phyloP scores from a whole-genome alignment of 805 yeast genomes.

The Maudiozyma barnettii region DNA sequence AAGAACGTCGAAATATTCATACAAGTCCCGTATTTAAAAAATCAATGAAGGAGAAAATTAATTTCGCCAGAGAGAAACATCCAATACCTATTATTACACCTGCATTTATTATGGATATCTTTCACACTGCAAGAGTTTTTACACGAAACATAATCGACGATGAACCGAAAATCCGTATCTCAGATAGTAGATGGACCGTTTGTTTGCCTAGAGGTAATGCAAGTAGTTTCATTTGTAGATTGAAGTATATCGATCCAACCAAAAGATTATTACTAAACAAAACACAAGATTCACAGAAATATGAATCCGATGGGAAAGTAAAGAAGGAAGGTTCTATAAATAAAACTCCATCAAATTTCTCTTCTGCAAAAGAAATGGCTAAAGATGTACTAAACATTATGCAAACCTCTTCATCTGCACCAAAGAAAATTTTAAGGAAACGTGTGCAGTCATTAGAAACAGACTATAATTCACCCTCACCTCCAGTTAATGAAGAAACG shows the following conservation, averaged over 20 bases:
- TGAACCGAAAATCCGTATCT: neutral
- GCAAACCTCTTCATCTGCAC: neutral
- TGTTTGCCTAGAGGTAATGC: slow-evolving; percentile 24
- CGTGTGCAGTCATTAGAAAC: neutral
- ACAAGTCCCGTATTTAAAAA: slow-evolving; percentile 21
- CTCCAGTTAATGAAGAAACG: neutral
- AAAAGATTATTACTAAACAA: neutral
- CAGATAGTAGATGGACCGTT: slow-evolving; percentile 27
- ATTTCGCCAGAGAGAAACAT: slow-evolving; percentile 23
- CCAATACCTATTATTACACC: slow-evolving; percentile 27
- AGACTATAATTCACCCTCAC: neutral
- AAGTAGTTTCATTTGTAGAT: slow-evolving; percentile 15
- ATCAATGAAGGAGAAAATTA: slow-evolving; percentile 28
- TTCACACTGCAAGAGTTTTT: slow-evolving; percentile 7
- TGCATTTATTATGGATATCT: slow-evolving; percentile 22
- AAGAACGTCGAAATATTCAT: slow-evolving; percentile 8
- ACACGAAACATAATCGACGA: neutral
- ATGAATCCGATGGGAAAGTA: neutral
- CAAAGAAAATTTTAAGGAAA: neutral
- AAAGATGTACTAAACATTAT: neutral
- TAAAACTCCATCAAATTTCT: neutral
- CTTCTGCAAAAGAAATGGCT: neutral
- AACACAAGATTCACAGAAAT: neutral
- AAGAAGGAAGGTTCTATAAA: neutral
- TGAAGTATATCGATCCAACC: slow-evolving; percentile 2